Evolutionary conservation across 2,329 filamentous ascomycete genomes (phyloP), one percentile per base, ranked within the genome.

Genomic region (Massarina eburnea): DNA sequence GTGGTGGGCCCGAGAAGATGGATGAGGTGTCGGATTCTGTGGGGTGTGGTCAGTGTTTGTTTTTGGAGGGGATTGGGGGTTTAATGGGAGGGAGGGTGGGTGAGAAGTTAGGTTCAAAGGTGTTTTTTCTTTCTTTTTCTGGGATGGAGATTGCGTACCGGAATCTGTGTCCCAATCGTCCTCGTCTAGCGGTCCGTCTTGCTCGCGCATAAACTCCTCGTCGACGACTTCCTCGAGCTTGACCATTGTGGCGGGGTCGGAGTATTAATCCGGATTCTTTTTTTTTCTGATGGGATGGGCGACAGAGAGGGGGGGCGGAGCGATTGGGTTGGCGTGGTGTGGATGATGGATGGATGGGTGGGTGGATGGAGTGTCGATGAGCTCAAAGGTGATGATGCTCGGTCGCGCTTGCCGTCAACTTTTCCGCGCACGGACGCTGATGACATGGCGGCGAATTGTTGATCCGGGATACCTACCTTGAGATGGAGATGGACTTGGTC

Each of bases 161-260:
- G 89, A 92, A 72, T 96, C 92, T 58, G 88, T 94, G 78, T 88
- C 95, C 68, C 91, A 91, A 48, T 95, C 89, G 43, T 94, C 86
- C 34, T 94, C 86, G 59, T 91, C 85, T 49, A 79, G 78, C 52
- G 84, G 75, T 65, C 87, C 85, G 58, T 80, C 76, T 73, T 87
- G 85, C 61, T 80, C 76, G 71, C 82, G 78, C 75, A 86, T 80
- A 79, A 96, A 95, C 75, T 95, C 89, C 81, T 96, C 91, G 71
- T 97, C 92, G 71, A 95, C 86, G 68, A 97, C 92, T 80, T 97
- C 92, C 70, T 90, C 89, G 70, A 97, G 89, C 76, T 92, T 90
- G 73, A 97, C 92, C 92, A 97, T 96, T 64, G 73, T 85, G 75
- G 18, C 26, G 27, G 17, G 14, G 33, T 18, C 15, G 30, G 17